Evolutionary conservation across 805 yeast genomes (phyloP).

Genomic region (Candida sphagnicola): DNA sequence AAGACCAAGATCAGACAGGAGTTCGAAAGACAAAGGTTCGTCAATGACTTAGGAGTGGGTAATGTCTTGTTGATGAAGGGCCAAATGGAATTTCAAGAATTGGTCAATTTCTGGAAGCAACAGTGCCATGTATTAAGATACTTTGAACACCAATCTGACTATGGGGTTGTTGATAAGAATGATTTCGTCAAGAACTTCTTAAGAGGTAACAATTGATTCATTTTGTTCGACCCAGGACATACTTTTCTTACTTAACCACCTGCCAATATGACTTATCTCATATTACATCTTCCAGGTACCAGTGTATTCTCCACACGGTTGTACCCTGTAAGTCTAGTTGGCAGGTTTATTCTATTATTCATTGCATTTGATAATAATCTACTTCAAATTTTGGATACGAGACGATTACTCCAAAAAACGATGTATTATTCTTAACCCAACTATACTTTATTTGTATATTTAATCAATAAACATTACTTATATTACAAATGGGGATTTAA

Average conservation of each 20-base stretch:
- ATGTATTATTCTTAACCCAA: background rate
- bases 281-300: no score
- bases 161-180: conserved; percentile 52
- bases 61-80: conserved; percentile 77
- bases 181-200: conserved; percentile 71
- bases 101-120: conserved; percentile 88
- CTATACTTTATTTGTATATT: background rate
- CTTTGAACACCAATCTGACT: conserved; percentile 62
- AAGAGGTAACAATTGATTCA: conserved; percentile 44
- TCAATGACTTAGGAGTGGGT: conserved; percentile 57
- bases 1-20: conserved; percentile 86
- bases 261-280: no score
- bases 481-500: background rate
- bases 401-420: no score
- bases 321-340: no score
- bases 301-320: no score
- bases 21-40: conserved; percentile 80
- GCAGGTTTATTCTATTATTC: no score
- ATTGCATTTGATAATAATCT: background rate
- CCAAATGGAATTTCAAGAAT: conserved; percentile 87
- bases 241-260: no score
- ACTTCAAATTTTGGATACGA: background rate
- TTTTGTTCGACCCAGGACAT: no score
- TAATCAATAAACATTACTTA: background rate
- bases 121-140: conserved; percentile 79